phyloP scores from a whole-genome alignment of 768 basidiomycete species.

The Panellus pusillus region DNA sequence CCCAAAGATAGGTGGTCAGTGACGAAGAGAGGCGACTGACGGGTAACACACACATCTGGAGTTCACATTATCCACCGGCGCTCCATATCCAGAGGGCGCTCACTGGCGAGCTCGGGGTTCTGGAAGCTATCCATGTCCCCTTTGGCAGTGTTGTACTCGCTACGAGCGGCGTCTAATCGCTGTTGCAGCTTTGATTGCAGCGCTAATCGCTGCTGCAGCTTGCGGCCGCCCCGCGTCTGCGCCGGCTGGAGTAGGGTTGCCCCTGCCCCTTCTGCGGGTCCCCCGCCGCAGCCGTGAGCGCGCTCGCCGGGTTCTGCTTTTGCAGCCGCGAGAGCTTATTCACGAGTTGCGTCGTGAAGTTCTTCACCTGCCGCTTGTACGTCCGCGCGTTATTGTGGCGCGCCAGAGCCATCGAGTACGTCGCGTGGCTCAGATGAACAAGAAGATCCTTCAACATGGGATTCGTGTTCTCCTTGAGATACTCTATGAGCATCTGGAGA shows the following conservation, averaged over 20 bases:
- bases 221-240: too few species aligned
- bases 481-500: conserved; percentile 5
- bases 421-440: conserved; percentile 4
- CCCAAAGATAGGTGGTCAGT: too few species aligned
- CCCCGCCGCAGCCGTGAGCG: background rate
- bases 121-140: conserved; percentile 9
- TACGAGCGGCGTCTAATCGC: background rate
- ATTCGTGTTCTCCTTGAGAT: background rate
- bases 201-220: too few species aligned
- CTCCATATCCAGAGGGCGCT: conserved; percentile 13
- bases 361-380: conserved; percentile 1
- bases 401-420: background rate
- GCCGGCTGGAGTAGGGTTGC: too few species aligned
- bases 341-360: background rate
- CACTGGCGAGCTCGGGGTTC: conserved; percentile 18
- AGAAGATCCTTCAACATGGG: conserved; percentile 3
- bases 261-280: too few species aligned
- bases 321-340: background rate
- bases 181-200: too few species aligned
- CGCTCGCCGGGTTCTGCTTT: background rate
- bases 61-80: conserved; percentile 12
- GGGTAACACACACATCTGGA: too few species aligned
- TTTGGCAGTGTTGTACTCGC: background rate
- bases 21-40: too few species aligned
- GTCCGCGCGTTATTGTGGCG: background rate